Percentiles rank a stretch among this genome's conserved stretches.
phyloP scores from a whole-genome alignment of 1,284 basidiomycete genomes.

The Leccinum colubrinum region DNA sequence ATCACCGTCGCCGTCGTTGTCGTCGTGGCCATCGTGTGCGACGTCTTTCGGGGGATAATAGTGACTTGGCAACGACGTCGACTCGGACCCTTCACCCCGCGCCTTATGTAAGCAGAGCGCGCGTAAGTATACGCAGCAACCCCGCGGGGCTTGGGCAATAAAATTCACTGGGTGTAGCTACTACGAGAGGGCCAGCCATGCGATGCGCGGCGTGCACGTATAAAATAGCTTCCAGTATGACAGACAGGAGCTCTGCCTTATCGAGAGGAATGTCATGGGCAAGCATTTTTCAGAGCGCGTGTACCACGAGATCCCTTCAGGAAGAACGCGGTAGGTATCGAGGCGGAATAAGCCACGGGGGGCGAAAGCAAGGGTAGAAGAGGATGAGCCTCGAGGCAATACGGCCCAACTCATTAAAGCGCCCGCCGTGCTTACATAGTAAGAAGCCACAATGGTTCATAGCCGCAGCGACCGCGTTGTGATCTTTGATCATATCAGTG shows the following conservation, averaged over 20 bases:
- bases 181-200: too few species aligned
- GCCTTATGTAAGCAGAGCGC: too few species aligned
- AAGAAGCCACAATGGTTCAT: neutral
- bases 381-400: neutral
- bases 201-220: conserved; percentile 2
- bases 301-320: neutral
- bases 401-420: neutral
- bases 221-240: conserved; percentile 20
- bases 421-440: neutral
- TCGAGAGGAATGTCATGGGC: conserved; percentile 9
- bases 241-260: conserved; percentile 21
- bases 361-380: neutral
- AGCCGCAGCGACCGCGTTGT: neutral
- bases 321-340: neutral
- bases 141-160: too few species aligned
- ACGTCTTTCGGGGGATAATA: too few species aligned
- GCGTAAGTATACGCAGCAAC: too few species aligned
- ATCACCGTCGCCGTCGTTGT: too few species aligned
- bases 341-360: neutral
- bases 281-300: neutral
- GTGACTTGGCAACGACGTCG: too few species aligned
- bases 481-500: neutral
- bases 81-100: too few species aligned
- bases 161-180: too few species aligned
- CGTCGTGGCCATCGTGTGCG: too few species aligned